These are phyloP conservation scores for Rhizopus sp. DNA, from an alignment of 371 early-diverging fungal genomes.

Conservation along the genomic window DNA sequence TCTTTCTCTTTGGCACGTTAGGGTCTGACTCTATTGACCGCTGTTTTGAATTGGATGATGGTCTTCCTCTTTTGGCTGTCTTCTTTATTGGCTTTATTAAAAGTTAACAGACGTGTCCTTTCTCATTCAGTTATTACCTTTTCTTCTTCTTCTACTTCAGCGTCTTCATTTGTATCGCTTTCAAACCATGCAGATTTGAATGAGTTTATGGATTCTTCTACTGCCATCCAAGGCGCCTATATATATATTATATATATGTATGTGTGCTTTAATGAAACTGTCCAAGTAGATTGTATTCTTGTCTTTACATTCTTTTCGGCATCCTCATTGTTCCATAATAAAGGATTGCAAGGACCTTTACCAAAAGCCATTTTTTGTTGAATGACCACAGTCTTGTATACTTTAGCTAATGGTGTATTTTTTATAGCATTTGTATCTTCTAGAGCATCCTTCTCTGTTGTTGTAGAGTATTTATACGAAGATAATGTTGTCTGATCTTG, in stretches of 20 bases:
- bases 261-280: background rate
- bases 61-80: conserved; percentile 14
- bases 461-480: conserved; percentile 3
- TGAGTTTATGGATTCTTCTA: conserved; percentile 15
- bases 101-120: background rate
- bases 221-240: conserved; percentile 6
- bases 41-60: no score
- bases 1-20: background rate
- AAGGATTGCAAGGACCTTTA: conserved; percentile 14
- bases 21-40: background rate
- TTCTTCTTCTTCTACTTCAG: conserved; percentile 9
- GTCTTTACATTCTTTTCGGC: conserved; percentile 12
- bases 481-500: background rate
- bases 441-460: conserved; percentile 6
- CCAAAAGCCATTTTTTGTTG: conserved; percentile 20
- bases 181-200: conserved; percentile 18
- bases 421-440: conserved; percentile 6
- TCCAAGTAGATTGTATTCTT: background rate
- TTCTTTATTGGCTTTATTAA: conserved; percentile 2
- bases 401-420: conserved; percentile 31
- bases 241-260: background rate
- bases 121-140: background rate
- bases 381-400: conserved; percentile 20
- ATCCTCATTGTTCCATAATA: conserved; percentile 16
- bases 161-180: background rate